Evolutionary conservation across 1,139 yeast genomes (phyloP), one percentile per base, ranked within the genome.

Genomic region (Blastobotrys proliferans): DNA sequence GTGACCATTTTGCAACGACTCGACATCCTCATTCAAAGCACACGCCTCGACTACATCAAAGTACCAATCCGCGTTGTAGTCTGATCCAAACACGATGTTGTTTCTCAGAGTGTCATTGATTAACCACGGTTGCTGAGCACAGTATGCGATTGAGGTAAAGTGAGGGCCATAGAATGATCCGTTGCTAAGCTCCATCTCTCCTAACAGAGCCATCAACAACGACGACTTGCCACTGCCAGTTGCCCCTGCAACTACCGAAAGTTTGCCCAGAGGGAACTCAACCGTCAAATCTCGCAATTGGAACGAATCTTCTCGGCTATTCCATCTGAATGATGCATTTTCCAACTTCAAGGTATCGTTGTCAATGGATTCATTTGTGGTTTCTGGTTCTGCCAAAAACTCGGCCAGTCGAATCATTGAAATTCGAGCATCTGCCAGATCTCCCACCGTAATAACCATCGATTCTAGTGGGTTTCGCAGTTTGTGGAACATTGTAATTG

Each of bases 191-290:
- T n/a, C n/a, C 97, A 92, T 92, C 68, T 92, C 97, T 60, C 98
- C 98, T 35, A 92, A 72, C 43, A 92, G 70, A 3, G 96, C 98
- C 72, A 90, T 73, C 47, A 92, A 72, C 51, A 92, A 66, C 0
- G 97, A 90, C 2, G 96, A 84, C 64, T 92, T 92, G 65, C 98
- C 98, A 1, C 95, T 68, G 47, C 98, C 97, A n/a, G 97, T 92
- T 9, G 95, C 83, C 21, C 98, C 98, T 57, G 88, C 77, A 48
- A 92, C 73, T 19, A 90, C 88, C 54, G 88, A 88, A 58, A 92
- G 69, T 59, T 85, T 79, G 16, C 86, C 94, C 33, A 74, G 68
- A 52, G 75, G 73, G 65, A 90, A 90, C 24, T 72, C 72, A 49
- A 90, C 64, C 51, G 81, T 69, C 47, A 90, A 60, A 56, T 88